phyloP scores from a whole-genome alignment of 257 asterid genomes.

The Solanum virginianum region DNA sequence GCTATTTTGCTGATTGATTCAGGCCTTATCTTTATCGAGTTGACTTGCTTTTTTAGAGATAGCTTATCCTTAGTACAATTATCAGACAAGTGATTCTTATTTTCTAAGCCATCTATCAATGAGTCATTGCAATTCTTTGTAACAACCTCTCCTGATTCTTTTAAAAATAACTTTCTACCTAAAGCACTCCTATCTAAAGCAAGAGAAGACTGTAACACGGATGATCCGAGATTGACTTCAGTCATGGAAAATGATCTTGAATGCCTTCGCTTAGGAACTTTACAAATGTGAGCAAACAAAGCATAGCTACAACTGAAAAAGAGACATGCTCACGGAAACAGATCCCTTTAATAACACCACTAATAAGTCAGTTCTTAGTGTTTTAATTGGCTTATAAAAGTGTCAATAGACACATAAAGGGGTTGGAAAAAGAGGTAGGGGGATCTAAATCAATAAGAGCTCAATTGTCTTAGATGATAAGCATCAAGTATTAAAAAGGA shows the following conservation, averaged over 20 bases:
- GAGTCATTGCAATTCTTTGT: slow-evolving; percentile 3
- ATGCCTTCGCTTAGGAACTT: slow-evolving; percentile 26
- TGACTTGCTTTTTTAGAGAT: slow-evolving; percentile 11
- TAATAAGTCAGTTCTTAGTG: too few species aligned
- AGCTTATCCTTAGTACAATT: slow-evolving; percentile 14
- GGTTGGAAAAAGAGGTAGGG: too few species aligned
- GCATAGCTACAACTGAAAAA: too few species aligned
- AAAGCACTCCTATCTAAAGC: slow-evolving; percentile 36
- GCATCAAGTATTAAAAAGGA: too few species aligned
- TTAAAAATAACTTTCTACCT: slow-evolving; percentile 15
- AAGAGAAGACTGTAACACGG: slow-evolving; percentile 10
- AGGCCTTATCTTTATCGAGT: slow-evolving; percentile 7
- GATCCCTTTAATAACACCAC: too few species aligned
- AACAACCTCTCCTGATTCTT: slow-evolving; percentile 7
- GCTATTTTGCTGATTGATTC: slow-evolving; percentile 16
- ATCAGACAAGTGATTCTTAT: slow-evolving; percentile 13
- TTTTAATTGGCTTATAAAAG: too few species aligned
- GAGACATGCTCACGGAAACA: too few species aligned
- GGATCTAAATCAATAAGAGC: too few species aligned
- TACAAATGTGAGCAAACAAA: not conserved
- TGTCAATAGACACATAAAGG: too few species aligned
- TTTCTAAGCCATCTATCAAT: slow-evolving; percentile 7
- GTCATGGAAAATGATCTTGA: slow-evolving; percentile 51
- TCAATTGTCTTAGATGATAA: too few species aligned
- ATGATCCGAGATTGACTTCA: slow-evolving; percentile 31